A percentile compares a stretch with the other conserved stretches of the same genome.
Evolutionary conservation across 1,284 basidiomycete genomes (phyloP).

Genomic region (Apiotrichum porosum): DNA sequence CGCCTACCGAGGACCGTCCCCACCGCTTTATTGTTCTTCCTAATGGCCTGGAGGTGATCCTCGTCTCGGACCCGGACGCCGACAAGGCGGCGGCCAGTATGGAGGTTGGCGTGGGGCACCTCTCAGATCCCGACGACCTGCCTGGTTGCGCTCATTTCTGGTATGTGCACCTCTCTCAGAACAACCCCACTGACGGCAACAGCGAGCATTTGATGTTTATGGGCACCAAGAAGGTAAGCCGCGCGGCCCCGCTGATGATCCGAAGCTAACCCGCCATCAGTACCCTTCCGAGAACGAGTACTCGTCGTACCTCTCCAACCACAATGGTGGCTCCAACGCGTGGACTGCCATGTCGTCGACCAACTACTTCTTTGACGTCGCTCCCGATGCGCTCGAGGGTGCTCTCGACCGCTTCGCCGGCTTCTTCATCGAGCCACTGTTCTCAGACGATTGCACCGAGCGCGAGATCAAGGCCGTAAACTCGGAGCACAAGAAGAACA

Average conservation of each 20-base stretch:
- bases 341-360: slow-evolving; percentile 92
- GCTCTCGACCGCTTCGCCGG: slow-evolving; percentile 87
- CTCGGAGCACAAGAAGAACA: slow-evolving; percentile 97
- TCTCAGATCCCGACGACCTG: slow-evolving; percentile 79
- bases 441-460: slow-evolving; percentile 78
- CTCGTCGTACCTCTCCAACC: slow-evolving; percentile 80
- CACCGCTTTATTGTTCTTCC: slow-evolving; percentile 76
- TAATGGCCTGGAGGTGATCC: slow-evolving; percentile 80
- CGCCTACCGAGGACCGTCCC: slow-evolving; percentile 66
- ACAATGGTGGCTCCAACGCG: slow-evolving; percentile 89
- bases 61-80: slow-evolving; percentile 79
- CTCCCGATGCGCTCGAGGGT: slow-evolving; percentile 74
- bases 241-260: background rate
- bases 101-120: slow-evolving; percentile 91
- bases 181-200: slow-evolving; percentile 52
- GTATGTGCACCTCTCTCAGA: slow-evolving; percentile 18
- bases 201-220: slow-evolving; percentile 94
- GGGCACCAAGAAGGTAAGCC: slow-evolving; percentile 50
- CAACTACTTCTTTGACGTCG: slow-evolving; percentile 77
- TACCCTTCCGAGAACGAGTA: slow-evolving; percentile 93
- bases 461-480: slow-evolving; percentile 96
- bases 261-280: slow-evolving; percentile 52
- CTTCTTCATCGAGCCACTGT: slow-evolving; percentile 92
- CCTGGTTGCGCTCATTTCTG: slow-evolving; percentile 49
- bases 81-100: slow-evolving; percentile 95